Base-by-base conservation (phyloP, 2,329 filamentous ascomycete genomes). In the Scedosporium boydii region DNA sequence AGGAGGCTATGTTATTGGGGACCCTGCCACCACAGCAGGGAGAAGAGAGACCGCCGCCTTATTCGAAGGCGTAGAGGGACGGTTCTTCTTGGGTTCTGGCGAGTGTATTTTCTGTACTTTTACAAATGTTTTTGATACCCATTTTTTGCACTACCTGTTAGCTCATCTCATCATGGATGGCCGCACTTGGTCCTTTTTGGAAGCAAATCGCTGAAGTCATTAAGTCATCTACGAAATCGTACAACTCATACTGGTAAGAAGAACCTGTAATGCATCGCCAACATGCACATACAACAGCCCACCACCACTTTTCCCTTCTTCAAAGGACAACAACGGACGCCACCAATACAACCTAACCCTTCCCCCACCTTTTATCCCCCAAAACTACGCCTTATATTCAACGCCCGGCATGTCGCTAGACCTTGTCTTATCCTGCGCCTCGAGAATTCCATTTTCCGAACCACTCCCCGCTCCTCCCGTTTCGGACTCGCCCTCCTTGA, bases 401-500 rank as follows among this genome's bases (percentile, higher is more conserved):
- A 61, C 27, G 10, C 59, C 59, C 3, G 29, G n/a, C 27, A 16
- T 23, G 3, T 61, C 59, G 7, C 59, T 34, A 9, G n/a, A 44
- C 12, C 59, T 42, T n/a, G 48, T 42, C 16, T 27, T 21, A 29
- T 56, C 55, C 41, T 56, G 41, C 10, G n/a, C 59, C 21, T 16
- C 59, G 9, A 55, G 51, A 41, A 18, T 10, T n/a, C 29, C 59
- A 16, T 55, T 51, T 6, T 56, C 59, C 6, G 59, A 61, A 4
- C 55, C 55, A 9, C 27, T 58, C 26, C 14, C 7, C 18, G 29
- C n/a, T 16, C 18, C 23, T 23, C 18, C 34, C 59, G 16, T 29
- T 46, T 69, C 63, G 6, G 64, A 41, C 18, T 71, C 70, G 58
- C 10, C 34, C 10, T 76, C 74, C 60, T 74, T 69, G 63, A 74